phyloP scores from a whole-genome alignment of 306 rosid genomes.

The Abrus pulchellus region DNA sequence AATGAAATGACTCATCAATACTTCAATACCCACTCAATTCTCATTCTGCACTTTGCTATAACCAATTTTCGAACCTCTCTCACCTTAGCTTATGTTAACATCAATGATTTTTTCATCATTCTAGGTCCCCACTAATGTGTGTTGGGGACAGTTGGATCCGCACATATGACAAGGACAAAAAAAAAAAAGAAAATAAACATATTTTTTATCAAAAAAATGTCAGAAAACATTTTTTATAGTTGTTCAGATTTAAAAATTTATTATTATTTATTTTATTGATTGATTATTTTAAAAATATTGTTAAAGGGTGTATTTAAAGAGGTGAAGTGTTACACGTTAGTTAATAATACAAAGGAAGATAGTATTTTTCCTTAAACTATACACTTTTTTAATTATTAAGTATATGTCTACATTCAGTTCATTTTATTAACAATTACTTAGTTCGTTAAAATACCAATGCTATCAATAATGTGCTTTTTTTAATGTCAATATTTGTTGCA shows the following conservation, averaged over 20 bases:
- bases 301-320: too few relatives aligned
- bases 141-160: slow-evolving; percentile 18
- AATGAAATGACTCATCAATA: neutral
- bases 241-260: too few relatives aligned
- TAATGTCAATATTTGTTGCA: neutral
- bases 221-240: too few relatives aligned
- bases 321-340: neutral
- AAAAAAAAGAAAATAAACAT: neutral
- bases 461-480: neutral
- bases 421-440: neutral
- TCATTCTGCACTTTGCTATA: neutral
- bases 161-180: neutral
- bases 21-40: neutral
- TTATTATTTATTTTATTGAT: too few relatives aligned
- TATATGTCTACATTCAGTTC: neutral
- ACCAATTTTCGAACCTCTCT: neutral
- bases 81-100: too few relatives aligned
- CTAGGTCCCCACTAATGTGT: neutral
- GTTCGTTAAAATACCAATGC: neutral
- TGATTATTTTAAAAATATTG: too few relatives aligned
- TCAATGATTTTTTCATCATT: neutral
- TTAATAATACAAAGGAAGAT: neutral
- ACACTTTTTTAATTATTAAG: neutral
- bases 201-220: too few relatives aligned
- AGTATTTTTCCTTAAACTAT: neutral